Percentiles rank a stretch among this genome's conserved stretches.
Conservation (phyloP, 2,329 filamentous ascomycete genomes). For the Botryotinia calthae region DNA sequence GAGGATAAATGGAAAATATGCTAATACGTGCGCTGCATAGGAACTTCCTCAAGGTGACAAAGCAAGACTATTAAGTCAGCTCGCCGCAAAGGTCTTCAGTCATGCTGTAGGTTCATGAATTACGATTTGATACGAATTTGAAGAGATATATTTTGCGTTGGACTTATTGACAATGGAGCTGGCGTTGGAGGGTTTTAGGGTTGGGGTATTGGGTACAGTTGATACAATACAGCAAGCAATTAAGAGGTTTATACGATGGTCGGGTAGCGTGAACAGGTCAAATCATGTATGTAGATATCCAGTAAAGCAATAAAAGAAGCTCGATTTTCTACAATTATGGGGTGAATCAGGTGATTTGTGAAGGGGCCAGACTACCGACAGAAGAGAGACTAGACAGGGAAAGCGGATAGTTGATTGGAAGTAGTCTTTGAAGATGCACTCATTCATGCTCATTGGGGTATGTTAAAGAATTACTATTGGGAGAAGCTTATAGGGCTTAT, state of each 20-base stretch:
- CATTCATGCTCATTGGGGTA: too few species aligned
- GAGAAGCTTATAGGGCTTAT: background rate
- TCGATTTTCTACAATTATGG: too few species aligned
- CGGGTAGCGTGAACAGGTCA: background rate
- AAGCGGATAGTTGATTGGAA: background rate
- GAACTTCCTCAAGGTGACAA: slow-evolving; percentile 80
- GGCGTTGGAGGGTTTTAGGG: background rate
- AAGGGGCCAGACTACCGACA: background rate
- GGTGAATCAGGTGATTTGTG: background rate
- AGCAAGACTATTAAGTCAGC: slow-evolving; percentile 74
- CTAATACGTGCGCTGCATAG: background rate
- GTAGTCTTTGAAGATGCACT: background rate
- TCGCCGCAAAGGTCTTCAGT: slow-evolving; percentile 65
- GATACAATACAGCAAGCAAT: background rate
- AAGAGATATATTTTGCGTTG: background rate
- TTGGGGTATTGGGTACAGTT: background rate
- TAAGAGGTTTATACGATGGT: background rate
- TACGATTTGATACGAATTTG: background rate
- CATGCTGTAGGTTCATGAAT: slow-evolving; percentile 59
- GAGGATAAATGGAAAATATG: too few species aligned
- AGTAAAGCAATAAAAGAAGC: background rate
- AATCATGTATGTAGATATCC: background rate
- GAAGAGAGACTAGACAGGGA: background rate
- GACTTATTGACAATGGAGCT: background rate
- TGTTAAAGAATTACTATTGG: too few species aligned